Evolutionary conservation across 164 flowering plant species (phyloP).

Genomic region (Pachysandra terminalis): DNA sequence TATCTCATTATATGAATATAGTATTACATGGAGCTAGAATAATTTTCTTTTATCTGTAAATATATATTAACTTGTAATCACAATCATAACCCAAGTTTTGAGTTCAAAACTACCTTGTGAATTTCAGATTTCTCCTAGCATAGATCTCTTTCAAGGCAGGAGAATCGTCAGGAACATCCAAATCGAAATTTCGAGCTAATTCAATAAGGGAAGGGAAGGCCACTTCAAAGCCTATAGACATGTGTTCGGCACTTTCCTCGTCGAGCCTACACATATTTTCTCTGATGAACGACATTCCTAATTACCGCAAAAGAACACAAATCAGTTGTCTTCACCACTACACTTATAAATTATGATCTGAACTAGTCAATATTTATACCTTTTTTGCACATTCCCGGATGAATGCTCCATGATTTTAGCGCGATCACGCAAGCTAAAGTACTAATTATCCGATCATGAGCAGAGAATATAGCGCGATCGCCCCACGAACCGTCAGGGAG

Average conservation of each 20-base stretch:
- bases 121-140: conserved; percentile 55
- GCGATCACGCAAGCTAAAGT: conserved; percentile 82
- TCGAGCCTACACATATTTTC: conserved; percentile 57
- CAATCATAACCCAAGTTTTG: no score
- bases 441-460: conserved; percentile 72
- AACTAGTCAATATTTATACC: no score
- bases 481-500: conserved; percentile 94
- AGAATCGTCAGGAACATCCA: conserved; percentile 56
- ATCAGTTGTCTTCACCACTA: no score
- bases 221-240: conserved; percentile 94
- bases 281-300: conserved; percentile 60
- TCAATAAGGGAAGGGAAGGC: conserved; percentile 85
- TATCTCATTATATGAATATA: no score
- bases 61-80: no score
- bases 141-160: conserved; percentile 58
- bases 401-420: conserved; percentile 61
- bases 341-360: no score
- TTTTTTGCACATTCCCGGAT: conserved; percentile 40
- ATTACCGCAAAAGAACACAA: background rate
- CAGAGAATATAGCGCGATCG: conserved; percentile 43
- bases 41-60: no score
- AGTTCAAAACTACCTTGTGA: conserved; percentile 42
- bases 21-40: no score
- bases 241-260: conserved; percentile 71
- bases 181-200: conserved; percentile 39